Evolutionary conservation across 768 basidiomycete genomes (phyloP).

Genomic region (Neoboletus subvelutipes): DNA sequence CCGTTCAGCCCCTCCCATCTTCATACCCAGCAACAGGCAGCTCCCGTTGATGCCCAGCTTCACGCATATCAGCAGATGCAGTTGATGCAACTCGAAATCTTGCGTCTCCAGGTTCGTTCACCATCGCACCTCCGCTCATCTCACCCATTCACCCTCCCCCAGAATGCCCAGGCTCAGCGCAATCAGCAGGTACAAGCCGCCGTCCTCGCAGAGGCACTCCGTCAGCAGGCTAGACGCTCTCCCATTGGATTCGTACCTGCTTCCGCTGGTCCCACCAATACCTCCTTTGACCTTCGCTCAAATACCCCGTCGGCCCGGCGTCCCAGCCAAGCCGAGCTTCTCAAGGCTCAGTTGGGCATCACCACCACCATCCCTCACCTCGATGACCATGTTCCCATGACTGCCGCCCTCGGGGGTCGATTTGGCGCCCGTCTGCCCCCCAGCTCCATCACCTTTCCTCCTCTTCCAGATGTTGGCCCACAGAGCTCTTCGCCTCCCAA

Average conservation of each 20-base stretch:
- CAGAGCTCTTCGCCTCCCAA: conserved; percentile 42
- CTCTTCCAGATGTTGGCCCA: conserved; percentile 47
- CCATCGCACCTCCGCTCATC: neutral
- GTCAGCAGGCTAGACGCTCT: conserved; percentile 45
- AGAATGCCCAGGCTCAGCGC: conserved; percentile 68
- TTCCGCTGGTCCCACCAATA: conserved; percentile 68
- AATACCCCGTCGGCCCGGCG: conserved; percentile 63
- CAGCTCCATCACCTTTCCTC: conserved; percentile 39
- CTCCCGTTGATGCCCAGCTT: conserved; percentile 45
- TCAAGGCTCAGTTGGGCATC: conserved; percentile 59
- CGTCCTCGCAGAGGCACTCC: conserved; percentile 57
- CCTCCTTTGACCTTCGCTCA: conserved; percentile 64
- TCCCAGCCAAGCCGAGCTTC: conserved; percentile 64
- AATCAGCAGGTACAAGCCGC: conserved; percentile 66
- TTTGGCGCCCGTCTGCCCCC: conserved; percentile 60
- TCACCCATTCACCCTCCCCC: conserved; percentile 12
- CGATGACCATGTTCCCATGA: conserved; percentile 75
- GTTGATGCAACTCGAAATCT: conserved; percentile 80
- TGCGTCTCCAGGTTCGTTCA: conserved; percentile 69
- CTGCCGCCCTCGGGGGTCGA: conserved; percentile 72
- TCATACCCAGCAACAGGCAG: conserved; percentile 40
- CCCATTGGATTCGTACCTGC: conserved; percentile 45
- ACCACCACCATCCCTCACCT: conserved; percentile 16
- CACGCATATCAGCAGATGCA: conserved; percentile 74
- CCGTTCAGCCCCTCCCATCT: conserved; percentile 45